Percentiles rank a stretch among this genome's conserved stretches.
phyloP scores from a whole-genome alignment of 208 protist genomes.

The Wallacemonas sp. region DNA sequence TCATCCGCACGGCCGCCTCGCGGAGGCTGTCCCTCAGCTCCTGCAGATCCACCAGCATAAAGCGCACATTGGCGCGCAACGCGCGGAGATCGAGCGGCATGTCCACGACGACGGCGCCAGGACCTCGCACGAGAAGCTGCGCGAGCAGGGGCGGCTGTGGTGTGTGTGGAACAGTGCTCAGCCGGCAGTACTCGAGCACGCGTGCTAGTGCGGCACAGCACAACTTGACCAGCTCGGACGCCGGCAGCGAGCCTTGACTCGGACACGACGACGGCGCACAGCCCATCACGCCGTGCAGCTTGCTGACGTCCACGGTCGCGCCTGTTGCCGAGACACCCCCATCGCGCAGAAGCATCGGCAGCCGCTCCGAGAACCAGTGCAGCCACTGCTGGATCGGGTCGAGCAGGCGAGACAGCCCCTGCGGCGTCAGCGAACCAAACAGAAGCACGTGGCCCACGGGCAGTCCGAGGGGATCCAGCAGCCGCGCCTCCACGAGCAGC shows the following conservation, averaged over 20 bases:
- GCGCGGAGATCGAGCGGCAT: neutral
- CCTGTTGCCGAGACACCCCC: too few species aligned
- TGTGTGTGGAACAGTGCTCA: neutral
- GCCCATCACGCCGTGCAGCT: too few species aligned
- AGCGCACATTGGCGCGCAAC: conserved; percentile 23
- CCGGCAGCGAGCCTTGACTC: too few species aligned
- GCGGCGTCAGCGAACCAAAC: conserved; percentile 19
- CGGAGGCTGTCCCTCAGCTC: conserved; percentile 23
- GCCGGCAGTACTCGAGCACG: conserved; percentile 13
- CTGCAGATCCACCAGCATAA: conserved; percentile 29
- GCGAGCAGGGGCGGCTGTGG: conserved; percentile 1
- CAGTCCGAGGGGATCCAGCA: conserved; percentile 20
- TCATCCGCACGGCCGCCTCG: neutral
- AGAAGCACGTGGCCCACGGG: conserved; percentile 21
- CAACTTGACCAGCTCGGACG: neutral
- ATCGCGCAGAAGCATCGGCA: conserved; percentile 12
- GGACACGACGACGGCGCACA: too few species aligned
- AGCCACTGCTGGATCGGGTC: conserved; percentile 5
- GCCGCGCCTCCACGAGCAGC: neutral
- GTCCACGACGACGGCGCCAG: neutral
- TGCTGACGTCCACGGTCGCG: too few species aligned
- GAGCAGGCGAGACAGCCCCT: conserved; percentile 8
- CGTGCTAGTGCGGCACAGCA: neutral
- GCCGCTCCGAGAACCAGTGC: conserved; percentile 4
- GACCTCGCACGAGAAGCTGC: conserved; percentile 14